Evolutionary conservation across 208 protist species (phyloP).

Genomic region (Kentomonas sorsogonicus): DNA sequence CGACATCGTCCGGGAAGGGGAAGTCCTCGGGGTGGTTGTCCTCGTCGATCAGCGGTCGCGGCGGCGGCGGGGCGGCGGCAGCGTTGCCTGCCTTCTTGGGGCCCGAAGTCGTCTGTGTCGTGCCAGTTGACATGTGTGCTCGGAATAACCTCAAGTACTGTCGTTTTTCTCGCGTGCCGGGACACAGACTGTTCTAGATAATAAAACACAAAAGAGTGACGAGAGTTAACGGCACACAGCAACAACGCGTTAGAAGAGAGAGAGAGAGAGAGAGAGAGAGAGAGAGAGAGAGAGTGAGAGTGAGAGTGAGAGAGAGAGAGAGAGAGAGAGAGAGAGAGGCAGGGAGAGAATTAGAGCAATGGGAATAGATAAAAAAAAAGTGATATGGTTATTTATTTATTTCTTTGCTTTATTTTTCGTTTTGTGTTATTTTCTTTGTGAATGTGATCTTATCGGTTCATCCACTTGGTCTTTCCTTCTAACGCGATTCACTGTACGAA

Average conservation of each 20-base stretch:
- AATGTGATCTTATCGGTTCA: neutral
- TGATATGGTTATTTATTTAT: neutral
- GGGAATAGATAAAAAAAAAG: neutral
- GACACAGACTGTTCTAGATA: neutral
- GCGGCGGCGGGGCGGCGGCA: too few relatives aligned
- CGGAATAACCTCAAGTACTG: too few relatives aligned
- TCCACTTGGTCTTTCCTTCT: neutral
- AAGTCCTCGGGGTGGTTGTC: too few relatives aligned
- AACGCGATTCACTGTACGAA: too few relatives aligned
- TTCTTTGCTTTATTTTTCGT: conserved; percentile 10
- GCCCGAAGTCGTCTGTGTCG: too few relatives aligned
- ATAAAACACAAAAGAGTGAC: too few relatives aligned
- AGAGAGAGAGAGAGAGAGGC: neutral
- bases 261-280: neutral
- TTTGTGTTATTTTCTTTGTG: conserved; percentile 11
- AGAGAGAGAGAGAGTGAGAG: neutral
- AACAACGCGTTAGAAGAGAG: neutral
- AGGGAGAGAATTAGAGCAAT: neutral
- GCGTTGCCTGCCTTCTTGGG: too few relatives aligned
- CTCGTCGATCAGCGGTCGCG: too few relatives aligned
- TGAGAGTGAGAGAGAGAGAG: neutral
- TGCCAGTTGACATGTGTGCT: too few relatives aligned
- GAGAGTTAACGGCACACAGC: neutral
- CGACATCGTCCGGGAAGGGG: conserved; percentile 21
- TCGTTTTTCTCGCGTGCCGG: neutral